phyloP scores from a whole-genome alignment of 257 asterid genomes.

The Scutellaria barbata region DNA sequence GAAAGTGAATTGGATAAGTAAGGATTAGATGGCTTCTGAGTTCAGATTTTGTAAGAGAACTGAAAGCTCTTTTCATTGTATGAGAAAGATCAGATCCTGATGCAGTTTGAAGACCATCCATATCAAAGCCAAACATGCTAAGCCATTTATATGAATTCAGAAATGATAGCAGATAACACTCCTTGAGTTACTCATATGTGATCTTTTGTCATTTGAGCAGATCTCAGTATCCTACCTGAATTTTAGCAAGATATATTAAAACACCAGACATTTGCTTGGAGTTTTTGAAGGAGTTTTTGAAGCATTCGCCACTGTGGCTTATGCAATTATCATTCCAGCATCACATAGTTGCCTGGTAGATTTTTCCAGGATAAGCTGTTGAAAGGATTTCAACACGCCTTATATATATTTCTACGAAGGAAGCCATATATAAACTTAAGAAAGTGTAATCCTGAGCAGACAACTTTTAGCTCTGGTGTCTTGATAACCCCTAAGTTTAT shows the following conservation, averaged over 20 bases:
- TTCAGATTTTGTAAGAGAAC: neutral
- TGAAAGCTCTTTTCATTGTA: neutral
- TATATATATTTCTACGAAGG: neutral
- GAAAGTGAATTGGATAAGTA: neutral
- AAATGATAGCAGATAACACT: neutral
- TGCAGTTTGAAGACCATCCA: neutral
- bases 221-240: neutral
- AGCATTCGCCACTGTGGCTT: neutral
- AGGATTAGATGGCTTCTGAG: constrained; percentile 1
- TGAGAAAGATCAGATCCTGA: neutral
- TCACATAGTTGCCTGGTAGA: neutral
- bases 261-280: neutral
- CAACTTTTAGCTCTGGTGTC: neutral
- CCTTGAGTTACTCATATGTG: neutral
- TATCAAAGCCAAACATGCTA: neutral
- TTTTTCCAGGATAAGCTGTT: neutral
- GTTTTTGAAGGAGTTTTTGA: neutral
- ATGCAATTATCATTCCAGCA: neutral
- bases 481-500: constrained; percentile 2
- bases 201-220: neutral
- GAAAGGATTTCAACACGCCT: neutral
- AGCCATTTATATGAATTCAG: neutral
- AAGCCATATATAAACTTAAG: neutral
- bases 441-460: neutral
- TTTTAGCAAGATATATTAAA: neutral